Conservation (phyloP, 1,284 basidiomycete species). For the Farysia itapuensis region DNA sequence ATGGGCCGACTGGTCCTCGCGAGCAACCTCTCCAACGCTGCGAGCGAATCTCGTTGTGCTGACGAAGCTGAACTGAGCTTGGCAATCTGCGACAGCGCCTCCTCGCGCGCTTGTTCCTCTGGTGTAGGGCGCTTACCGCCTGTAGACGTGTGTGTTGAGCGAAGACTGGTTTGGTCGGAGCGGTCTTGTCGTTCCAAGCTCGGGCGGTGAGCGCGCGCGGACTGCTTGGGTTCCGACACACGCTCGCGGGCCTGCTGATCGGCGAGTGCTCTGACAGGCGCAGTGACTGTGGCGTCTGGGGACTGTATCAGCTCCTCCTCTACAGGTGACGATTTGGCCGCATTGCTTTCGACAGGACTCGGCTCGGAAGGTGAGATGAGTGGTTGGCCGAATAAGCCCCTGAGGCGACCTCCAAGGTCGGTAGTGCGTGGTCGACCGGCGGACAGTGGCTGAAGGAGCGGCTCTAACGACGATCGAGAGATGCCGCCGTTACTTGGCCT, state of each 20-base stretch:
- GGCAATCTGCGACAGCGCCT: conserved; percentile 39
- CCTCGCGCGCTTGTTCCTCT: conserved; percentile 25
- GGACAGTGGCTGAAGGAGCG: conserved; percentile 17
- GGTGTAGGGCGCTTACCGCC: conserved; percentile 1
- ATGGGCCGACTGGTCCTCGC: conserved; percentile 19
- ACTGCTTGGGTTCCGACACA: no score
- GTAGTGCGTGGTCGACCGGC: conserved; percentile 11
- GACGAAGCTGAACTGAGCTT: conserved; percentile 14
- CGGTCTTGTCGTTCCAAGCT: not conserved
- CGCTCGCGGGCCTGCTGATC: no score
- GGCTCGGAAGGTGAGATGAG: conserved; percentile 6
- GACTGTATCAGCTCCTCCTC: no score
- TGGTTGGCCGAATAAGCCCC: conserved; percentile 35
- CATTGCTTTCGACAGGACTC: not conserved
- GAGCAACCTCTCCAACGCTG: conserved; percentile 33
- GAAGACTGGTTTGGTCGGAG: not conserved
- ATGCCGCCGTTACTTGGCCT: no score
- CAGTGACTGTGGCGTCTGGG: no score
- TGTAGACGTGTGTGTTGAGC: not conserved
- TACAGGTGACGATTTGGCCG: no score
- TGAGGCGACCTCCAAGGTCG: conserved; percentile 24
- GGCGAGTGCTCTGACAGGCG: no score
- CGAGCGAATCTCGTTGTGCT: conserved; percentile 28
- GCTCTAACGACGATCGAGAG: conserved; percentile 12
- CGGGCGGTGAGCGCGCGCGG: no score